Evolutionary conservation across 257 asterid genomes (phyloP), one percentile per base, ranked within the genome.

Genomic region (Paulownia fortunei): DNA sequence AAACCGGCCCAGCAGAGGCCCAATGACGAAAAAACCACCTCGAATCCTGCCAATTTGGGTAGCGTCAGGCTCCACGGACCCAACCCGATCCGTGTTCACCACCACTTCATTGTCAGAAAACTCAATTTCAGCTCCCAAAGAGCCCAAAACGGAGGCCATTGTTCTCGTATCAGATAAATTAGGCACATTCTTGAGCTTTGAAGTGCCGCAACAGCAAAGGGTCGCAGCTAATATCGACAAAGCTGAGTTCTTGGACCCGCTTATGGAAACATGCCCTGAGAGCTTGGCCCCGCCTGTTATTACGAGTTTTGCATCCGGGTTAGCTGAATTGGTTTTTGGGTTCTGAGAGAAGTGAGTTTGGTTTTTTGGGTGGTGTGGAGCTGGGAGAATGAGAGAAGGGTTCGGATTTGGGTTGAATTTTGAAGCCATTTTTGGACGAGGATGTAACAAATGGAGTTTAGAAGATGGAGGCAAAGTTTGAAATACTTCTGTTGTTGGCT

Each of bases 181-280:
- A 13, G 85, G 88, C 37, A 84, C 87, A 21, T 86, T 84, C 2
- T 8, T 58, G 16, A 84, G 80, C 47, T 74, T 82, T 0, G 85
- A 76, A 27, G 79, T n/a, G 44, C 80, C 80, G 15, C 75, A 46
- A 16, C 88, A 84, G 65, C 84, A 84, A 42, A 86, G 88, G 19
- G 88, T 79, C 1, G 88, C 88, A 1, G 88, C 90, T 21, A 84
- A 55, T 69, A 86, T 74, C 4, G 88, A 56, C n/a, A 86, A 26
- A 24, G 88, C 83, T 8, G 86, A 76, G 76, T 82, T 81, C 84
- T 86, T 86, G 21, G 88, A 86, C 36, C 90, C 90, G 68, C 84
- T 82, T 1, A 87, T 69, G 71, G 81, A 13, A 2, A 78, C 86
- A n/a, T 84, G 90, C 69, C 88, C 88, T 23, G 81, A 74, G 37